Evolutionary conservation across 2,329 filamentous ascomycete species (phyloP).

Genomic region (Aspergillus floridensis): DNA sequence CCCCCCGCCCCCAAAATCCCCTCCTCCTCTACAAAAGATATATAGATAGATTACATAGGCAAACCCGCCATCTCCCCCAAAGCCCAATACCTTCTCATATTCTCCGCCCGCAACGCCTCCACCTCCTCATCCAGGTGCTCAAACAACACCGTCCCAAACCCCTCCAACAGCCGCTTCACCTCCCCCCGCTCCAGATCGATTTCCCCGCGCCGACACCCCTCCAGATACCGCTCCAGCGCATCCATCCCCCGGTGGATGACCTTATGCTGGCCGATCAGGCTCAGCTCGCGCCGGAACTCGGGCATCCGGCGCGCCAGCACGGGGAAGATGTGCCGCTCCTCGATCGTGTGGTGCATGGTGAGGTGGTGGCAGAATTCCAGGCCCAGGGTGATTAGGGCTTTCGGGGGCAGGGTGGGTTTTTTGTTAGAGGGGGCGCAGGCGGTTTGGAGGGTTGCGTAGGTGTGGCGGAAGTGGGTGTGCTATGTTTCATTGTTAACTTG

Average conservation of each 20-base stretch:
- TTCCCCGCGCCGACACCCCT: constrained; percentile 62
- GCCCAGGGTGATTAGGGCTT: constrained; percentile 65
- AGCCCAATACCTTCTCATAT: constrained; percentile 82
- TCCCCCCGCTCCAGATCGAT: constrained; percentile 55
- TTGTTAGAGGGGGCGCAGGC: constrained; percentile 56
- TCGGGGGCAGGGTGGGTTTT: constrained; percentile 56
- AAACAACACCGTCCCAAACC: constrained; percentile 77
- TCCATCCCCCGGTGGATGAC: constrained; percentile 77
- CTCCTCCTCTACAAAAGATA: background rate
- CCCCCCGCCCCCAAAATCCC: too few relatives aligned
- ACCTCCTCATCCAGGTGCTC: constrained; percentile 84
- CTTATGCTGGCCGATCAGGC: constrained; percentile 71
- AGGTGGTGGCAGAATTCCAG: constrained; percentile 70
- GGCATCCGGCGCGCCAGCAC: constrained; percentile 74
- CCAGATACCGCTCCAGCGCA: constrained; percentile 63
- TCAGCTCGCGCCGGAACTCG: constrained; percentile 65
- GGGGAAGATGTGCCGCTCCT: constrained; percentile 80
- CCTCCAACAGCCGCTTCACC: constrained; percentile 70
- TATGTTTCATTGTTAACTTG: constrained; percentile 39
- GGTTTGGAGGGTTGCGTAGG: constrained; percentile 69
- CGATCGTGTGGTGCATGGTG: constrained; percentile 76
- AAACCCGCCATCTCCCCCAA: constrained; percentile 69
- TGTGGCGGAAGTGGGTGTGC: constrained; percentile 73
- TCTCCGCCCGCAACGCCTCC: constrained; percentile 71
- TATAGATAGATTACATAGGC: constrained; percentile 56